Evolutionary conservation across 192 early-diverging fungal genomes (phyloP).

Genomic region (Coemansia sp.): DNA sequence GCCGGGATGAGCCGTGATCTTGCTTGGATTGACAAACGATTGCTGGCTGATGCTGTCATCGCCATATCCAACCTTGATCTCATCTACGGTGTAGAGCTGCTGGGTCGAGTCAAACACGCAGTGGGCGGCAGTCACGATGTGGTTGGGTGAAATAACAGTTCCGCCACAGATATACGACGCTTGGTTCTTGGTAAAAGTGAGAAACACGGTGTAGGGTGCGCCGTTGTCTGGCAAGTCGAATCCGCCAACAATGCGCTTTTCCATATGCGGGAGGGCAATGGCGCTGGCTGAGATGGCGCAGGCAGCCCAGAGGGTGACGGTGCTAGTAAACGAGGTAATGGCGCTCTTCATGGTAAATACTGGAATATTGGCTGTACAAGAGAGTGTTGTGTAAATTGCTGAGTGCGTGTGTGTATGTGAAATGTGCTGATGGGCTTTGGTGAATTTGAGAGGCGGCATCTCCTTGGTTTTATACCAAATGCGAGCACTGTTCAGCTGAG

Average conservation of each 20-base stretch:
- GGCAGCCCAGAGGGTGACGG: neutral
- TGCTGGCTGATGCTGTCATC: slow-evolving; percentile 12
- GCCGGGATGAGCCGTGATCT: slow-evolving; percentile 10
- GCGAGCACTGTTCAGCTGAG: neutral
- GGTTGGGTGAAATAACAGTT: slow-evolving; percentile 20
- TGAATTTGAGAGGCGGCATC: neutral
- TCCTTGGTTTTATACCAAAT: neutral
- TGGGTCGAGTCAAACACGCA: slow-evolving; percentile 1
- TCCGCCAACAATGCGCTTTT: slow-evolving; percentile 25
- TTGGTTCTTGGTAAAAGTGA: neutral
- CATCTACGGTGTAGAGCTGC: neutral
- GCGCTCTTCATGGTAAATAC: slow-evolving; percentile 1
- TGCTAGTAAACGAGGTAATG: slow-evolving; percentile 4
- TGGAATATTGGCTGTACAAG: neutral
- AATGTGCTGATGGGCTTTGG: neutral
- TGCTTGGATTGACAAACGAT: neutral
- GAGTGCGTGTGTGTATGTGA: neutral
- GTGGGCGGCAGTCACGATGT: slow-evolving; percentile 29
- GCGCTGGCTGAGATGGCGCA: slow-evolving; percentile 2
- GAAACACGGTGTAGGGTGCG: slow-evolving; percentile 13
- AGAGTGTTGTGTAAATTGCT: neutral
- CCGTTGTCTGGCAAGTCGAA: neutral
- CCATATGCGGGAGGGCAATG: slow-evolving; percentile 10
- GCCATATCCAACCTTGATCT: slow-evolving; percentile 15
- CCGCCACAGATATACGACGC: slow-evolving; percentile 17